Evolutionary conservation across 306 rosid genomes (phyloP), one percentile per base, ranked within the genome.

Genomic region (Cyamopsis tetragonoloba): DNA sequence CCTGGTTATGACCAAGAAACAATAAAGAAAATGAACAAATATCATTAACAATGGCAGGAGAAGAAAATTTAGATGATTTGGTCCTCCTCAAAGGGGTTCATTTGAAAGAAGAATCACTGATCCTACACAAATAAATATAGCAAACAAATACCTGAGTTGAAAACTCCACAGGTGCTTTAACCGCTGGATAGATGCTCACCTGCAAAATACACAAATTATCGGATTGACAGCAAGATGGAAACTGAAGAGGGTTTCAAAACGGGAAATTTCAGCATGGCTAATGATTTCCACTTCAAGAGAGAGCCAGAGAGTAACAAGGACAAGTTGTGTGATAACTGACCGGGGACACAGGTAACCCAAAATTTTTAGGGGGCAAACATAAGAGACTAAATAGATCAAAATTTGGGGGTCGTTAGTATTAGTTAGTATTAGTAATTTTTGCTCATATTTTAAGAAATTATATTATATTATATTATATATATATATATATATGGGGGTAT

Each of bases 161-260:
- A 77, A 79, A 79, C 68, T 90, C 97, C 62, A 83, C 80, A 1
- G 97, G 95, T 69, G 99, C 95, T 88, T 90, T 93, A 26, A 86
- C 89, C 32, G 96, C 85, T 24, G 97, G 99, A 66, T 90, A 90
- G 54, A 93, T 83, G 85, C 96, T 90, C 60, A 93, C 88, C 96
- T 93, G 81, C 71, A 83, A 62, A 68, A 27, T 64, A 56, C 61
- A 69, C 58, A 53, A 55, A 58, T 44, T 37, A 77, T 66, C 74
- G 72, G 26, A 70, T 41, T 66, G 44, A 65, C 59, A 62, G 54
- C 60, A 60, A 37, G n/a, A 77, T 38, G 69, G 15, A 8, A 50
- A 22, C 8, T 11, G 51, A n/a, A 13, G 53, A 13, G 61, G 47
- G 12, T 26, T 12, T 18, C 47, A 19, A 3, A 44, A 28, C 20